Evolutionary conservation across 2,329 filamentous ascomycete genomes (phyloP), one percentile per base, ranked within the genome.

Genomic region (Talaromyces verruculosus): DNA sequence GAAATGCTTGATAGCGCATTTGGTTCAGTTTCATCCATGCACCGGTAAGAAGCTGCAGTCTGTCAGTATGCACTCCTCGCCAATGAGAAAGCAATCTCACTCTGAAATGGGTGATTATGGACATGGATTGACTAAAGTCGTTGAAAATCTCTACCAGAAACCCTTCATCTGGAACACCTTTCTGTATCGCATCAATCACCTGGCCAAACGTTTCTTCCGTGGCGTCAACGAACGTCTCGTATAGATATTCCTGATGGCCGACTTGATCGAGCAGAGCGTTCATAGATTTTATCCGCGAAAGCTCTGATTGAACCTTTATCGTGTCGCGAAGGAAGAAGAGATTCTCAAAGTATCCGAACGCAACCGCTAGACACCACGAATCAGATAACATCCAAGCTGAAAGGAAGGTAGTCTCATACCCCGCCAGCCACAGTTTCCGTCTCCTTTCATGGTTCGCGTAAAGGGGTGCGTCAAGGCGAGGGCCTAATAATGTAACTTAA

Each of bases 341-440:
- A 55, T 88, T 89, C 79, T 99, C 95, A 75, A 96, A 97, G 78
- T 97, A 98, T 69, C 89, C 89, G 78, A 96, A 99, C 28, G 89
- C 93, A 75, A 97, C 91, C 61, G 94, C 95, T 98, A 77, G 19
- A 64, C 49, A 60, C 39, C 19, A 33, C 30, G 7, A 69, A 67
- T 66, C 35, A 68, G 67, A 28, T 30, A 15, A 35, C 15, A 62
- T 67, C 63, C 49, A 64, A 61, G 57, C 63, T 66, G 37, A 51
- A 65, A n/a, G 53, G 3, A 28, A 28, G 1, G 19, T 22, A 25
- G 5, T 69, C 71, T 81, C 89, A 83, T 84, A 97, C 94, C 95
- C 89, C 94, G 88, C 94, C 95, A 98, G 73, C 94, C 95, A 80
- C 95, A 98, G 76, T 96, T 96, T 67, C 95, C 95, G 80, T 98